These are phyloP conservation scores for Takashimella tepidaria DNA, from an alignment of 1,284 basidiomycete species.

Conservation along the genomic window DNA sequence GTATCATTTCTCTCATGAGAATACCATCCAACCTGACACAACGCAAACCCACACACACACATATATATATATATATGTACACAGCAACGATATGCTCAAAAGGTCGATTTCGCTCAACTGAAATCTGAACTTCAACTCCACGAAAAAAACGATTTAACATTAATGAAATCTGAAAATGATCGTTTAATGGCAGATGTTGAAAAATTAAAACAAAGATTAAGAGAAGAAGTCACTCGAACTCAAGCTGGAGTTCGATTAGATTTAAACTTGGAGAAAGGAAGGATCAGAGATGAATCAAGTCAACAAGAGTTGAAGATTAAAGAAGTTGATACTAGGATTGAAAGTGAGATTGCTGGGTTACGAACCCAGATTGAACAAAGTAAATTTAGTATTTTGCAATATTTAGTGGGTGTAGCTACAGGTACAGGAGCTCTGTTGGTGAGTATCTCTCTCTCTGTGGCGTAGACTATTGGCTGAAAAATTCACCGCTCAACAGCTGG, in stretches of 20 bases:
- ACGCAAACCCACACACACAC: too few species aligned
- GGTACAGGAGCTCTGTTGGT: slow-evolving; percentile 47
- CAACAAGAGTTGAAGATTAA: slow-evolving; percentile 95
- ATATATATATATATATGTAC: too few species aligned
- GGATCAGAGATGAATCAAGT: slow-evolving; percentile 88
- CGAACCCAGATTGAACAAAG: slow-evolving; percentile 84
- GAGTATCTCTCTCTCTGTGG: slow-evolving; percentile 16
- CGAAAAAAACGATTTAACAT: slow-evolving; percentile 94
- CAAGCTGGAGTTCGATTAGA: slow-evolving; percentile 93
- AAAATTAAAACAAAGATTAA: slow-evolving; percentile 88
- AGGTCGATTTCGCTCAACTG: slow-evolving; percentile 95
- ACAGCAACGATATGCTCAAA: slow-evolving; percentile 87
- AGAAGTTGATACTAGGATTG: slow-evolving; percentile 95
- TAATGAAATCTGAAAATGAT: slow-evolving; percentile 95
- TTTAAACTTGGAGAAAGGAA: slow-evolving; percentile 90
- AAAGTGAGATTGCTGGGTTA: slow-evolving; percentile 89
- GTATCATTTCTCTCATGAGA: not conserved
- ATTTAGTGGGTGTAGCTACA: slow-evolving; percentile 47
- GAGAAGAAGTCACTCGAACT: slow-evolving; percentile 86
- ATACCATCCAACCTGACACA: too few species aligned
- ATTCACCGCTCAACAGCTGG: slow-evolving; percentile 23
- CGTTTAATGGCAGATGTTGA: slow-evolving; percentile 86
- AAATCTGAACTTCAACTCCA: slow-evolving; percentile 94
- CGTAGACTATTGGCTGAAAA: slow-evolving; percentile 1
- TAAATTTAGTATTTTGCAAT: slow-evolving; percentile 58